Evolutionary conservation across 331 rosid genomes (phyloP), one percentile per base, ranked within the genome.

Genomic region (Acacia pycnantha): DNA sequence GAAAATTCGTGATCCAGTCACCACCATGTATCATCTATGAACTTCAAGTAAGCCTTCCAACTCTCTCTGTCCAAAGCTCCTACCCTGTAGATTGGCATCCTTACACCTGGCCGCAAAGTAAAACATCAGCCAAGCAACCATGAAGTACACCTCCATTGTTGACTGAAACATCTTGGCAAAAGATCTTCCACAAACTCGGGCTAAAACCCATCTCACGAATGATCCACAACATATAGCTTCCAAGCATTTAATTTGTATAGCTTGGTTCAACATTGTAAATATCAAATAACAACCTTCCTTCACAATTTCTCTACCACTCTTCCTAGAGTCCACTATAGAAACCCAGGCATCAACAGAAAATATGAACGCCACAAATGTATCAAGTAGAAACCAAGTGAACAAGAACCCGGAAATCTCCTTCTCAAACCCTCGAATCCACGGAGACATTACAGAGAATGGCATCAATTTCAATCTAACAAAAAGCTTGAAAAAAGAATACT

Each of bases 401-500:
- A 96, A 77, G 83, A 93, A 92, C 77, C 94, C 97, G 6, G 97
- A 85, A 77, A 96, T 84, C 89, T 96, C 98, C 87, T 86, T 96
- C 87, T 96, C 98, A 74, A 87, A 96, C 44, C 98, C 99, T 43
- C 90, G 72, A 81, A 93, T 89, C 99, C 99, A 92, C 0, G 97
- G 98, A n/a, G 94, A 89, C 98, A 89, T 89, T 21, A 96, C 90
- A 4, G 99, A 96, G 70, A 96, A 96, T 0, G 99, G 99, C 99
- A 96, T 92, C 87, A 96, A 86, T 82, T 96, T 96, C 78, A 96
- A 86, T 87, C 99, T 89, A 66, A 96, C 89, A 71, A 96, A 96
- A 0, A 96, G 91, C 97, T 93, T 93, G 83, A 96, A 96, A 56
- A 96, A 92, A 3, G 99, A 93, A 80, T 91, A 93, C 83, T 93